Base-by-base conservation (phyloP, 768 basidiomycete species). In the Amanita thiersii region DNA sequence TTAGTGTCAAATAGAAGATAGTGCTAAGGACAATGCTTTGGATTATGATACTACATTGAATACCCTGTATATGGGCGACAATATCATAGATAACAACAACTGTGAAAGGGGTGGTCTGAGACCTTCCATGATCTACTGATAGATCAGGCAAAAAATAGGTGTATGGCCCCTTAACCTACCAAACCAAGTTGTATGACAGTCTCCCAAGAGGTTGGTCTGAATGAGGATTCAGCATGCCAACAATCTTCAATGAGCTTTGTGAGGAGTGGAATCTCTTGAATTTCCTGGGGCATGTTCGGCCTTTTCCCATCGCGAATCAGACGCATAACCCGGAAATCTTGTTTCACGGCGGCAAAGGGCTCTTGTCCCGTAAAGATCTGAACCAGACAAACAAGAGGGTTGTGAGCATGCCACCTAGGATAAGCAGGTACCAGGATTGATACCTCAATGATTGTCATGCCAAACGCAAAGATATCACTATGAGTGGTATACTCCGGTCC, bases 361-460 rank as follows among this genome's bases (percentile, higher is more conserved):
- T 28, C 25, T 2, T 39, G 17, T 8, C 38, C 26, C n/a, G 38
- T 39, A 11, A 39, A 28, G 30, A 39, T n/a, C 38, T 39, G n/a
- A 10, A 11, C 12, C 2, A 28, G 2, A 8, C 11, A 6, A 15
- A 28, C 11, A 24, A 12, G 5, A 39, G 6, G 20, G 11, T 43
- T 10, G 14, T 32, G 6, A 15, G 32, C 3, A 12, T 9, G 9
- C 14, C 32, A 24, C 5, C 7, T 20, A 11, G 25, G 3, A 5
- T 15, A 33, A 18, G 3, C 14, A 34, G 19, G 29, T 43, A 21
- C n/a, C n/a, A n/a, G n/a, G n/a, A n/a, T n/a, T n/a, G n/a, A n/a
- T 32, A 59, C 60, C 46, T 62, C 59, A n/a, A 60, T 39, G 8
- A 54, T 40, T 3, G 54, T 56, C 54, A 58, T 59, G 2, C 45